Percentiles rank a stretch among this genome's conserved stretches.
Conservation (phyloP, 2,329 filamentous ascomycete species). For the Seiridium cupressi region DNA sequence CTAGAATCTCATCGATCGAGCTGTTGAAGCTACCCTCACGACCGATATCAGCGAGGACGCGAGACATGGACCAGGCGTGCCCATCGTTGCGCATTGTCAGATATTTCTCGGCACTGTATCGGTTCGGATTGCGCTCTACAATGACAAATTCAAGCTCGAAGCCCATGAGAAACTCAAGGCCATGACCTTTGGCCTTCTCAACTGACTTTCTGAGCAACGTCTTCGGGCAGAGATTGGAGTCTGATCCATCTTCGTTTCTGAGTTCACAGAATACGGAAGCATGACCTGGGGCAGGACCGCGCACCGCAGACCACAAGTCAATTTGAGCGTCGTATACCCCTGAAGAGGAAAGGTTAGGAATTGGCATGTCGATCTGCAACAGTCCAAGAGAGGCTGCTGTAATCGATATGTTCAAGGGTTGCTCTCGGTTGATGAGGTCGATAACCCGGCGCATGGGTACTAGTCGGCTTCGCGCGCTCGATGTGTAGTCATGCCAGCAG, state of each 20-base stretch:
- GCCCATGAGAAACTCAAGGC: conserved; percentile 63
- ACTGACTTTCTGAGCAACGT: conserved; percentile 57
- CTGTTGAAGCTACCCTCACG: conserved; percentile 40
- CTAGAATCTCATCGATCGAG: conserved; percentile 65
- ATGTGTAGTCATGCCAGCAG: conserved; percentile 79
- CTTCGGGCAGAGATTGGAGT: conserved; percentile 61
- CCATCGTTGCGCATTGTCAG: conserved; percentile 52
- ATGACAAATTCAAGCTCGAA: conserved; percentile 84
- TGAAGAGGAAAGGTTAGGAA: conserved; percentile 51
- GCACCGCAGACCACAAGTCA: conserved; percentile 61
- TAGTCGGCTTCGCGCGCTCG: conserved; percentile 63
- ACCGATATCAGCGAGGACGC: conserved; percentile 57
- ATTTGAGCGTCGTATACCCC: conserved; percentile 68
- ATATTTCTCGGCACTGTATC: conserved; percentile 27
- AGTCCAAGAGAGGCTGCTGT: conserved; percentile 64
- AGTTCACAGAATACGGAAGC: conserved; percentile 69
- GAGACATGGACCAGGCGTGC: conserved; percentile 70
- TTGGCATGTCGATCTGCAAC: conserved; percentile 63
- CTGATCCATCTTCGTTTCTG: conserved; percentile 50
- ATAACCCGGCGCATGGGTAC: conserved; percentile 61
- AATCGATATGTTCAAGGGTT: conserved; percentile 53
- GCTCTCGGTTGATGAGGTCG: conserved; percentile 42
- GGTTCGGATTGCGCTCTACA: conserved; percentile 44
- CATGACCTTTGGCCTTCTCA: conserved; percentile 46
- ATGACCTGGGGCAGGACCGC: conserved; percentile 58